Base-by-base conservation (phyloP, 2,329 filamentous ascomycete genomes). In the Beauveria asiatica region DNA sequence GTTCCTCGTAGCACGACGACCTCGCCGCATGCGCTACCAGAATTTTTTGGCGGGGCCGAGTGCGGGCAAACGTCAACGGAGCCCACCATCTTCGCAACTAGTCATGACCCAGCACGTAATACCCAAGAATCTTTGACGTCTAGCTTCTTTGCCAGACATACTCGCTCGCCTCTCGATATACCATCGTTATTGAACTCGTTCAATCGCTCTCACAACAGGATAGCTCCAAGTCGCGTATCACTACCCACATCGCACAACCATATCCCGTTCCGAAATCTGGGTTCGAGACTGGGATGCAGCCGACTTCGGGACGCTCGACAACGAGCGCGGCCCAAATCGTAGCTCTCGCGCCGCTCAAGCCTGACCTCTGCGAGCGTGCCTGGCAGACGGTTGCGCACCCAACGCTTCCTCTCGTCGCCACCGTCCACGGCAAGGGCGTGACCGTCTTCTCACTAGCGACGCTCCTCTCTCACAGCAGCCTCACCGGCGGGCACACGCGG, bases 301-400 rank as follows among this genome's bases (percentile, higher is more conserved):
- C 58, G 51, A 55, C 58, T 33, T 60, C 58, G 51, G 44, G 19
- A 64, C 65, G 67, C 57, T 66, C 62, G 60, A 45, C 63, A 19
- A 62, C 62, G 48, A 52, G 61, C 5, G 48, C 50, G 37, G 62
- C 65, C 58, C 57, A 64, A 56, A 72, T 84, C 66, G 67, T 70
- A 57, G 75, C 80, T 23, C 75, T 85, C 16, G 71, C 77, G 3
- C 71, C 78, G 45, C 76, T 85, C 69, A 76, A 77, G 55, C 83
- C 80, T 41, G 79, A 84, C 66, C 78, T 87, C 50, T 80, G 81
- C 68, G 80, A 86, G 65, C 90, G 94, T 67, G 87, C 91, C 68
- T 99, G 94, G 94, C 84, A 86, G 64, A 90, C 90, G 21, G 78
- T 86, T 61, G 90, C 92, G 1, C 94, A 99, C 70, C 92, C 93